These are phyloP conservation scores for Mucor velutinosus DNA, from an alignment of 371 early-diverging fungal species.

Conservation along the genomic window DNA sequence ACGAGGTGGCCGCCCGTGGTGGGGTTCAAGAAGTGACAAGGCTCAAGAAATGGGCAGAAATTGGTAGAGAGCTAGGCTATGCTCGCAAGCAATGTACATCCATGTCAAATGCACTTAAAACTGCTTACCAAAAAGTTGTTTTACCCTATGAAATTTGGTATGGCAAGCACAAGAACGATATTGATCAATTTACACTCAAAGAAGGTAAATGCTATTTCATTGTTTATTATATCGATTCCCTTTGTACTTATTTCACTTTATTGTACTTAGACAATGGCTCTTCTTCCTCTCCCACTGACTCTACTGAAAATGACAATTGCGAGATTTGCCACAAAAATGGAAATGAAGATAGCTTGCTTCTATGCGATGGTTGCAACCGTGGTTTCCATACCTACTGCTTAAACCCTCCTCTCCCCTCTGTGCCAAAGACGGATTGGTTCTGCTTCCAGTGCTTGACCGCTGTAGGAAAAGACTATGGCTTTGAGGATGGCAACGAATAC, in stretches of 20 bases:
- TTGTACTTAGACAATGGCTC: neutral
- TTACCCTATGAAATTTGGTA: slow-evolving; percentile 85
- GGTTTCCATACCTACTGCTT: slow-evolving; percentile 86
- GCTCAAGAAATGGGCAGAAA: slow-evolving; percentile 89
- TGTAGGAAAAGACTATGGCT: slow-evolving; percentile 90
- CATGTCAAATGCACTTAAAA: slow-evolving; percentile 84
- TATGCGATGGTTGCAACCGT: slow-evolving; percentile 89
- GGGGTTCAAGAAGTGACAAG: slow-evolving; percentile 82
- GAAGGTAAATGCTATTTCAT: slow-evolving; percentile 9
- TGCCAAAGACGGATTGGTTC: slow-evolving; percentile 85
- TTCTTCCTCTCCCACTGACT: neutral
- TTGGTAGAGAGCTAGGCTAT: slow-evolving; percentile 79
- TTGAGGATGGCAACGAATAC: slow-evolving; percentile 85
- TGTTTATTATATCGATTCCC: neutral
- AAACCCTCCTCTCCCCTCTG: slow-evolving; percentile 62
- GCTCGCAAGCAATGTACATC: slow-evolving; percentile 80
- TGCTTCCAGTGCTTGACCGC: slow-evolving; percentile 82
- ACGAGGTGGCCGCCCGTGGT: slow-evolving; percentile 80
- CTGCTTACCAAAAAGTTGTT: slow-evolving; percentile 76
- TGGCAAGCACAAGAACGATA: slow-evolving; percentile 19
- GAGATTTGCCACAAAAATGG: slow-evolving; percentile 63
- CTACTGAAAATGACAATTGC: slow-evolving; percentile 47
- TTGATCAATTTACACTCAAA: slow-evolving; percentile 17
- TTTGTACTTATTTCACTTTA: neutral
- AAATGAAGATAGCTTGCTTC: slow-evolving; percentile 67